These are phyloP conservation scores for Gnaphalium uliginosum DNA, from an alignment of 129 eudicot genomes.

Conservation along the genomic window DNA sequence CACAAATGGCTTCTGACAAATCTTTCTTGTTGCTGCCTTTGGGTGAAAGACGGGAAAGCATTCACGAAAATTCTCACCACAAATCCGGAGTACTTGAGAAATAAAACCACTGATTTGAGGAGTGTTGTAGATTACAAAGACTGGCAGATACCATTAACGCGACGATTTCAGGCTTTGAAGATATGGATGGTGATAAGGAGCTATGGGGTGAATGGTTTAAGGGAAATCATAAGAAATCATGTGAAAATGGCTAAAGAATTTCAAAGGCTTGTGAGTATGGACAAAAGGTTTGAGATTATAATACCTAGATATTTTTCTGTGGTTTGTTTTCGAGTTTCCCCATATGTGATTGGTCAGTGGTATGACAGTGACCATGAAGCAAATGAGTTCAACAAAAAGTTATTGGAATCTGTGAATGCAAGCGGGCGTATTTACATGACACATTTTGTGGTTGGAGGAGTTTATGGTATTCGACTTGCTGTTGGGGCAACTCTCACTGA, in stretches of 20 bases:
- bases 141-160: neutral
- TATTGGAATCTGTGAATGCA: conserved; percentile 34
- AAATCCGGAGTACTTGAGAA: neutral
- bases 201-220: neutral
- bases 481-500: conserved; percentile 33
- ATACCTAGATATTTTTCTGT: conserved; percentile 27
- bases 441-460: conserved; percentile 27
- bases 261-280: conserved; percentile 33
- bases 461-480: conserved; percentile 27
- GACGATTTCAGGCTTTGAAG: neutral
- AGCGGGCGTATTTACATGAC: conserved; percentile 38
- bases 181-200: neutral
- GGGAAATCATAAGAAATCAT: neutral
- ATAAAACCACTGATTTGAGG: neutral
- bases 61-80: neutral
- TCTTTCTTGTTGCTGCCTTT: neutral
- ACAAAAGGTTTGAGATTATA: conserved; percentile 43
- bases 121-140: neutral
- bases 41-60: neutral
- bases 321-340: conserved; percentile 27
- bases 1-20: neutral
- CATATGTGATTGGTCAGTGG: conserved; percentile 1
- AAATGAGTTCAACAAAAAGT: conserved; percentile 15
- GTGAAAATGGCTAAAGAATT: conserved; percentile 37
- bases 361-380: conserved; percentile 6